Evolutionary conservation across 306 rosid genomes (phyloP), one percentile per base, ranked within the genome.

Genomic region (Vachellia pachyceras): DNA sequence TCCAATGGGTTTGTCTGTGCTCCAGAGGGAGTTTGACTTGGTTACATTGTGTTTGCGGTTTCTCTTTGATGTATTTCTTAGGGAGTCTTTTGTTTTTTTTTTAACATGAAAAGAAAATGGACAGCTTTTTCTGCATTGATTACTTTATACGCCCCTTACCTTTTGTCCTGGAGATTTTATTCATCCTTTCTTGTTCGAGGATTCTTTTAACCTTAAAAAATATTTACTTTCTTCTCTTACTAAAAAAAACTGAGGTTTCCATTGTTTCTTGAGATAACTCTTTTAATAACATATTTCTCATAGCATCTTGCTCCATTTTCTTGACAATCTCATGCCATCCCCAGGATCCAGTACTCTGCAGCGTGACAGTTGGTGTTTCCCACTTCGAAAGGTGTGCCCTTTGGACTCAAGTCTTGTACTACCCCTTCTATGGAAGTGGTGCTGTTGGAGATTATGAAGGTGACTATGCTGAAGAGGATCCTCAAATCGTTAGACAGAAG

Each of bases 371-470:
- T 81, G 98, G 99, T 81, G 98, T 92, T 80, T 90, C 99, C 72
- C 97, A 95, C 66, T 95, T 95, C 69, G 99, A 95, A 89, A 95
- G 94, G 82, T 91, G 94, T 67, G 93, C 97, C 82, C 91, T 95
- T 72, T 93, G 99, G 99, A 97, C 94, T 84, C 99, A 95, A 92
- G 93, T 95, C 73, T 84, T 95, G 84, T 95, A 95, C 83, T 95
- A 95, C 87, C 99, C 99, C 40, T 93, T 95, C 86, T 92, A 90
- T 84, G 99, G 99, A 64, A 95, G 94, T 77, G 96, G 97, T 77
- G 94, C 87, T 69, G 90, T 89, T n/a, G 90, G 94, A 80, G 94
- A 91, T 82, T 93, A 95, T 57, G 99, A 95, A 69, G 99, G 98
- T 78, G 97, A 93, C 85, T 95, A 95, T n/a, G 44, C 92, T 0